Conservation (phyloP, 805 yeast species). For the Yarrowia alimentaria region DNA sequence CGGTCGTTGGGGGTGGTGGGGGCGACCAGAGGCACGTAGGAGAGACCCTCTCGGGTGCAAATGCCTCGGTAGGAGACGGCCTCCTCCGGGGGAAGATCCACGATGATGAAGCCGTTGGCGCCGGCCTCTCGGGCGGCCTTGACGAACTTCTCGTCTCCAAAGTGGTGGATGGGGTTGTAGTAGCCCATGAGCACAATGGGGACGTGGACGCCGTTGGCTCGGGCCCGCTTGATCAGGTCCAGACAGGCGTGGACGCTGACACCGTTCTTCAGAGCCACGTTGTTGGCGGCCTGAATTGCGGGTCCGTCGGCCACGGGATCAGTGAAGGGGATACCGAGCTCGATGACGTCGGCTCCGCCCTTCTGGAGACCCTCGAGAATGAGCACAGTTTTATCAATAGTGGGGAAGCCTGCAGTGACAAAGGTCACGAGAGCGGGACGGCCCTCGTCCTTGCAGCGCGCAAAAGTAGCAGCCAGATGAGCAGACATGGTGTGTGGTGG, state of each 20-base stretch:
- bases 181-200: constrained; percentile 97
- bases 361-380: constrained; percentile 83
- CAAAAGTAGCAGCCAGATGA: constrained; percentile 57
- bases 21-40: constrained; percentile 91
- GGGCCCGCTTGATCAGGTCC: constrained; percentile 70
- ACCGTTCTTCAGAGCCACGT: constrained; percentile 75
- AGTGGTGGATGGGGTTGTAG: constrained; percentile 87
- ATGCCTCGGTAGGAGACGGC: constrained; percentile 79
- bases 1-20: constrained; percentile 95
- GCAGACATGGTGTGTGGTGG: constrained; percentile 47
- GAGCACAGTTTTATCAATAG: constrained; percentile 82
- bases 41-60: constrained; percentile 65
- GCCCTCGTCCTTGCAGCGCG: constrained; percentile 56
- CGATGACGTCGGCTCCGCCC: constrained; percentile 95
- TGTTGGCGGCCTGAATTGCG: constrained; percentile 85
- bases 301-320: constrained; percentile 99
- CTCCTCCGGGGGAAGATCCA: constrained; percentile 97
- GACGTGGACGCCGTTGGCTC: constrained; percentile 77
- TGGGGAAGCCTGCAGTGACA: constrained; percentile 92
- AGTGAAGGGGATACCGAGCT: constrained; percentile 92
- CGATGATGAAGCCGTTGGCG: constrained; percentile 91
- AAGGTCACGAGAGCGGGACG: constrained; percentile 90
- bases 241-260: constrained; percentile 67
- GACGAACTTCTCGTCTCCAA: constrained; percentile 82
- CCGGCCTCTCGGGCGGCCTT: constrained; percentile 81